Conservation (phyloP, 2,329 filamentous ascomycete species). For the Stemphylium lycopersici region DNA sequence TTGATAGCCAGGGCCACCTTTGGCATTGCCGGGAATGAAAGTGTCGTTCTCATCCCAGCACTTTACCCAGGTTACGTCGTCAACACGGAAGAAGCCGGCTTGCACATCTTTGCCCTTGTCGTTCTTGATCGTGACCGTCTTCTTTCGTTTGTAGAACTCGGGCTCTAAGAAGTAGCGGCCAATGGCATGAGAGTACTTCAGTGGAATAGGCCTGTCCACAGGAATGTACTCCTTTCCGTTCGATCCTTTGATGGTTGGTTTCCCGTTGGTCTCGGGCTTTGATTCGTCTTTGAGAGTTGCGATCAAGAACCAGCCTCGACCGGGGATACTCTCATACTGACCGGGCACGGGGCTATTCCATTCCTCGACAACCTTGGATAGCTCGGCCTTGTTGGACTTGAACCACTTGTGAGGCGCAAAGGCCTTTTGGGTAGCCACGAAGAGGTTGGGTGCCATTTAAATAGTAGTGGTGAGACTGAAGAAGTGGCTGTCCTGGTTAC, state of each 20-base stretch:
- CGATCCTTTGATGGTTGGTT: slow-evolving; percentile 16
- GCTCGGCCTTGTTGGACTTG: slow-evolving; percentile 47
- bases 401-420: slow-evolving; percentile 60
- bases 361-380: slow-evolving; percentile 53
- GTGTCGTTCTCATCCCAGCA: slow-evolving; percentile 57
- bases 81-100: slow-evolving; percentile 57
- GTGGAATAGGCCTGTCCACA: slow-evolving; percentile 41
- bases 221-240: slow-evolving; percentile 29
- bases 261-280: slow-evolving; percentile 25
- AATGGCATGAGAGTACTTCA: slow-evolving; percentile 58
- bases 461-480: slow-evolving; percentile 6
- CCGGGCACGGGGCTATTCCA: slow-evolving; percentile 57
- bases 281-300: slow-evolving; percentile 47
- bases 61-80: slow-evolving; percentile 58
- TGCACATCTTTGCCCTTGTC: slow-evolving; percentile 47
- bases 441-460: slow-evolving; percentile 58
- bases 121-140: slow-evolving; percentile 49
- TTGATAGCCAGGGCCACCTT: slow-evolving; percentile 44
- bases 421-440: slow-evolving; percentile 56
- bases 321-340: slow-evolving; percentile 57
- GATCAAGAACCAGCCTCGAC: slow-evolving; percentile 58
- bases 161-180: slow-evolving; percentile 56
- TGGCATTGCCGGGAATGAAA: slow-evolving; percentile 56
- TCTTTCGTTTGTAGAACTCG: slow-evolving; percentile 56
- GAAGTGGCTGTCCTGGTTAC: slow-evolving; percentile 2